Base-by-base conservation (phyloP, 345 rosid genomes). In the Eucalyptus viminalis region DNA sequence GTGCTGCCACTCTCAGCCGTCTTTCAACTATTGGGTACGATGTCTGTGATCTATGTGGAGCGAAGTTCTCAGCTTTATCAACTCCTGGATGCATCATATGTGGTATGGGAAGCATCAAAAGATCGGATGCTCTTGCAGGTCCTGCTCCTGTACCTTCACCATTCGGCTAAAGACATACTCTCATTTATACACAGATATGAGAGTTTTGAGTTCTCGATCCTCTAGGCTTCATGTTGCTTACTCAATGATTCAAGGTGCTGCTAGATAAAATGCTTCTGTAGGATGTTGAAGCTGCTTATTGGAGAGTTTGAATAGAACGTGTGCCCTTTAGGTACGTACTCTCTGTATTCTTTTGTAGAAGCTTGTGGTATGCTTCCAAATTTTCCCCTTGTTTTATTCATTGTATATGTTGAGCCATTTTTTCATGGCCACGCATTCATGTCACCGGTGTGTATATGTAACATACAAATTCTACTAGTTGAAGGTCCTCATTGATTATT, bases 61-160 rank as follows among this genome's bases (percentile, higher is more conserved):
- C 99, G 53, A 98, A 97, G 91, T 98, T 97, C 90, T 97, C 99
- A 3, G 99, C 99, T 17, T 93, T 96, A 56, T 94, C 98, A 8
- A 56, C 99, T 3, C 98, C 99, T 14, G 99, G 98, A 69, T 98
- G 99, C 95, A 95, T 98, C 76, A 96, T 96, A 40, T 98, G 99
- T 87, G 99, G 99, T 80, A 97, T 98, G 99, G 99, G 99, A 92
- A 95, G 96, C 86, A 95, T 98, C 51, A 96, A 96, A 92, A 93
- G 99, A 83, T 98, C 99, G 47, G 99, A 98, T 89, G 98, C 99
- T 29, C 91, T 96, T 29, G 91, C 96, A 29, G 99, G 96, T 58
- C 95, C 96, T 10, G 94, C 40, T 37, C 92, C 97, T 16, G 96
- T 93, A 58, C 92, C 98, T 87, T 93, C 99, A 27, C 99, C 99